Evolutionary conservation across 352 stramenopile genomes (phyloP).

Genomic region (Phytophthora megakarya): DNA sequence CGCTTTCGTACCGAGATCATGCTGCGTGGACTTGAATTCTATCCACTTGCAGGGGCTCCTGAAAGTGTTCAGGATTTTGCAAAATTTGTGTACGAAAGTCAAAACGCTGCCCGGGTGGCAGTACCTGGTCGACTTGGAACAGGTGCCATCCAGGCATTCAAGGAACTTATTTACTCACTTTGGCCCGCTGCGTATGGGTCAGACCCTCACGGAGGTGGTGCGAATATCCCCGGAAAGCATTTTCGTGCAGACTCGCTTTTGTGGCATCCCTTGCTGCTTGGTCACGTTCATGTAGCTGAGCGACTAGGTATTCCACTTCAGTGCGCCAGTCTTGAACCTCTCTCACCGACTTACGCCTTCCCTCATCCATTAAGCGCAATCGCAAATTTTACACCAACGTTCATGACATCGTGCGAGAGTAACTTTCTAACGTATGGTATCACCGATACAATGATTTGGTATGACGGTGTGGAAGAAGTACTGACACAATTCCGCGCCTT

Average conservation of each 20-base stretch:
- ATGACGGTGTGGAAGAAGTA: constrained; percentile 38
- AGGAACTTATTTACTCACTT: constrained; percentile 48
- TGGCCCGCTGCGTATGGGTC: constrained; percentile 46
- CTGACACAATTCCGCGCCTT: constrained; percentile 53
- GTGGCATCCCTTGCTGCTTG: constrained; percentile 48
- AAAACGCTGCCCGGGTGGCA: constrained; percentile 20
- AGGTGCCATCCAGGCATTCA: constrained; percentile 38
- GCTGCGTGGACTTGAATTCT: constrained; percentile 50
- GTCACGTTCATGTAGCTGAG: constrained; percentile 53
- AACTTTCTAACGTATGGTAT: constrained; percentile 45
- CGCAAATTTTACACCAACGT: constrained; percentile 13
- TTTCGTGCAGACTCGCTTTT: constrained; percentile 56
- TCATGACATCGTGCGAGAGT: constrained; percentile 40
- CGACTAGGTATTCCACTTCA: constrained; percentile 58
- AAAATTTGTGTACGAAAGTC: constrained; percentile 27
- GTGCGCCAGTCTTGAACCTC: constrained; percentile 42
- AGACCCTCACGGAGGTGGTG: constrained; percentile 40
- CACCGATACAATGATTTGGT: constrained; percentile 34
- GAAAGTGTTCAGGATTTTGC: constrained; percentile 36
- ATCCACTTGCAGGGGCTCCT: constrained; percentile 39
- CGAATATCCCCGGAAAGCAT: constrained; percentile 31
- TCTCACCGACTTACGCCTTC: constrained; percentile 49
- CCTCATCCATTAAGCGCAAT: constrained; percentile 46
- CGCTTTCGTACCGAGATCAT: constrained; percentile 64
- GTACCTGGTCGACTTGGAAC: constrained; percentile 26